These are phyloP conservation scores for California macrophylla DNA, from an alignment of 441 rosid genomes.

Conservation along the genomic window DNA sequence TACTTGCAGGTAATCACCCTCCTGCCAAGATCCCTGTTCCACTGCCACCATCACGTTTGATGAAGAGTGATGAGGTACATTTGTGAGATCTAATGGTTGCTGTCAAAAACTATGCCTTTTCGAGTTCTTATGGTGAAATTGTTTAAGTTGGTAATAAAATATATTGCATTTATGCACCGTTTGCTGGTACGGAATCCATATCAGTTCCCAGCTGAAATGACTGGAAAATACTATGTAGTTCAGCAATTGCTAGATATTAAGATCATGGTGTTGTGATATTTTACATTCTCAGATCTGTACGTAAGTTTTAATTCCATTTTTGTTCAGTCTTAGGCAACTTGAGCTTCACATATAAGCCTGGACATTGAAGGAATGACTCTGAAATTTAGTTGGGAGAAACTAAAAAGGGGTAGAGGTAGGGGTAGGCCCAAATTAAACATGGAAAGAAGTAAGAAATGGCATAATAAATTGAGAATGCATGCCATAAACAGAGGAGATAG, in stretches of 20 bases:
- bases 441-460: background rate
- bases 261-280: background rate
- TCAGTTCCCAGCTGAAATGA: background rate
- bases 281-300: background rate
- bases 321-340: background rate
- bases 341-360: background rate
- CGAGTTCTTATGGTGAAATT: background rate
- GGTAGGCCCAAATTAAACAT: no score
- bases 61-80: conserved; percentile 61
- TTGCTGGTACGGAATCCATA: background rate
- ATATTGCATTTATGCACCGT: background rate
- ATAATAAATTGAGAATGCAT: background rate
- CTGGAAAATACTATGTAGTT: background rate
- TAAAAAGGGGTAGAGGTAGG: background rate
- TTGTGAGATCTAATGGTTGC: conserved; percentile 3
- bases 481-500: background rate
- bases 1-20: conserved; percentile 60
- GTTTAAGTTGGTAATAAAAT: background rate
- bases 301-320: background rate
- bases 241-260: background rate
- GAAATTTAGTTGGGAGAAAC: background rate
- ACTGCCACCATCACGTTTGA: conserved; percentile 48
- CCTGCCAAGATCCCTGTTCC: conserved; percentile 87
- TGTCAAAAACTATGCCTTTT: background rate
- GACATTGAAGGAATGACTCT: background rate